Base-by-base conservation (phyloP, 768 basidiomycete species). In the Lyophyllum shimeji region DNA sequence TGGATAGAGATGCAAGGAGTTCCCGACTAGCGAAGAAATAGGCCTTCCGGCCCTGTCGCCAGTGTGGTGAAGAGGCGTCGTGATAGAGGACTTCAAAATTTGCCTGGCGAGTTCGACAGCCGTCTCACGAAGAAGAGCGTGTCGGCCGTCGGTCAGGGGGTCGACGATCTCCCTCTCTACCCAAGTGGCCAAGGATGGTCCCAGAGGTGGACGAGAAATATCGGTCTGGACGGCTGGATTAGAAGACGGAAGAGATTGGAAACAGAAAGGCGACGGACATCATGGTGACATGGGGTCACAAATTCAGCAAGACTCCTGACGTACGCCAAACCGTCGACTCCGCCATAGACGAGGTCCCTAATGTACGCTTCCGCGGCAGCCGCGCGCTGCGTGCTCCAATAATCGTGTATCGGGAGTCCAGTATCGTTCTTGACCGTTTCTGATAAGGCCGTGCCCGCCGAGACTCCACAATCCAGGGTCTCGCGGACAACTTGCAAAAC, bases 291-390 rank as follows among this genome's bases (percentile, higher is more conserved):
- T 45, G 67, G 65, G 4, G 73, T 66, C 29, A 86, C 75, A 59
- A 92, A 93, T 68, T 89, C 86, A 23, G 89, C 89, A 52, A 93
- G 63, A 65, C 90, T 92, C 57, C 86, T 76, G 50, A 86, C 79
- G 66, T 92, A 92, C 5, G 90, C 90, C 24, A 84, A 69, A 1
- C 90, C 90, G 53, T 90, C 88, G 0, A 83, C 76, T 45, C 90
- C 89, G 0, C 90, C 90, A 64, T 91, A 92, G 0, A 92, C 89
- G n/a, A 90, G 65, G 64, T 90, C 87, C 18, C 80, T 71, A 17
- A 92, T 45, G 62, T 86, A 89, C n/a, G 76, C 78, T 69, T 89
- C 86, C 1, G 81, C 87, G 21, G 79, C 76, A n/a, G 68, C 67
- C 12, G 80, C 82, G 5, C 76, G 72, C 47, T 72, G 73, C 12